A percentile compares a stretch with the other conserved stretches of the same genome.
phyloP scores from a whole-genome alignment of 2,329 filamentous ascomycete species.

The Neonectria ditissima region DNA sequence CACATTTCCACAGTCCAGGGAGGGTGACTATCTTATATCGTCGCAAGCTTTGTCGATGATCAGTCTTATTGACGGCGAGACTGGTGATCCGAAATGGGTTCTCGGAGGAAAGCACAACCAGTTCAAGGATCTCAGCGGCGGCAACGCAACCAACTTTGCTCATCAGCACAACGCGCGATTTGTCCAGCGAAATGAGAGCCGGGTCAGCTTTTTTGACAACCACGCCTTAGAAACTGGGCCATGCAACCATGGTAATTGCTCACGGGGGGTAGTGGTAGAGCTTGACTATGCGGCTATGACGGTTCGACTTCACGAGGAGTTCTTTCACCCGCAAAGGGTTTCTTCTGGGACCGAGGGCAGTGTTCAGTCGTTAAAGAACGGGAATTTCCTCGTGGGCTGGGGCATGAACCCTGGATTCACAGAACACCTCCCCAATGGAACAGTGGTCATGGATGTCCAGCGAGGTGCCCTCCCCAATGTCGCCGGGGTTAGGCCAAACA shows the following conservation, averaged over 20 bases:
- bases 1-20: constrained; percentile 35
- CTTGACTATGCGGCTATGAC: constrained; percentile 60
- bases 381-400: constrained; percentile 69
- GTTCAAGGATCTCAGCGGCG: constrained; percentile 49
- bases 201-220: constrained; percentile 67
- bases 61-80: constrained; percentile 44
- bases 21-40: constrained; percentile 51
- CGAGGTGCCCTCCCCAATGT: constrained; percentile 57
- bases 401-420: constrained; percentile 63
- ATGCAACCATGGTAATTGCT: constrained; percentile 32
- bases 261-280: constrained; percentile 48
- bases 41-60: constrained; percentile 47
- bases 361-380: constrained; percentile 65
- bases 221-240: constrained; percentile 35
- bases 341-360: constrained; percentile 62
- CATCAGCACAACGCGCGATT: constrained; percentile 64
- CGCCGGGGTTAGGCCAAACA: constrained; percentile 11
- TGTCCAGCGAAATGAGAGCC: constrained; percentile 58
- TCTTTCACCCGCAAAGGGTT: constrained; percentile 62
- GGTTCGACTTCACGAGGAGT: constrained; percentile 61
- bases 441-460: constrained; percentile 54
- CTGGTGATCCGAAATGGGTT: constrained; percentile 48
- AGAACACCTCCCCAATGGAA: constrained; percentile 50
- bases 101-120: constrained; percentile 51
- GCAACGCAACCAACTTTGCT: constrained; percentile 49